Base-by-base conservation (phyloP, 768 basidiomycete genomes). In the Trametes maxima region DNA sequence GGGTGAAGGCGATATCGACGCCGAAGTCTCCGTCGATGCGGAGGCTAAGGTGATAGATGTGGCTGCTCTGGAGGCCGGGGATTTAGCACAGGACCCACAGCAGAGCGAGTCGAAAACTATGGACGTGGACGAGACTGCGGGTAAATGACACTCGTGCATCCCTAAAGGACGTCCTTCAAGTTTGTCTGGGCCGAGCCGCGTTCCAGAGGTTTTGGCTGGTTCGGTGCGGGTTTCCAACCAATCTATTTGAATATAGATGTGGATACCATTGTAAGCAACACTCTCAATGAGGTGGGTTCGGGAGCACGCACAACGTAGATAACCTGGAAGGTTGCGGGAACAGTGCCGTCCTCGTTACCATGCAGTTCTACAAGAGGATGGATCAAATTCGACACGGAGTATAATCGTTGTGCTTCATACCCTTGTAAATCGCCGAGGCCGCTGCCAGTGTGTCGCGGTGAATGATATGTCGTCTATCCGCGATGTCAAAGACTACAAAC, bases 241-340 rank as follows among this genome's bases (percentile, higher is more conserved):
- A 93, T 92, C 90, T 91, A 63, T 16, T 14, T 25, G 19, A 5
- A 14, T 8, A 10, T 5, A 14, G 19, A 21, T 21, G 36, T 37
- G 36, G 22, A 21, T 16, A 3, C 8, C 37, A 14, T 10, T 3
- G 14, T 3, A 4, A 10, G 22, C 11, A 22, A 22, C 2, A 24
- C 13, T 3, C 1, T 2, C 3, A 16, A 7, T 22, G 37, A 5
- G 55, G 43, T 35, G 47, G 74, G 82, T 33, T 33, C 28, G 28
- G 28, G 8, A 33, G 28, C 28, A 33, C 28, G 63, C 64, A 93
- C 96, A 83, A 98, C 88, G 73, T 92, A 97, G 57, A 98, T 94
- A 48, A 98, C 80, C 71, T 98, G 94, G 75, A 98, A 99, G 6
- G 97, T 99, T 16, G 97, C 97, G 2, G 95, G 92, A 37, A 98